Percentiles rank a stretch among this genome's conserved stretches.
Conservation (phyloP, 352 stramenopile species). For the Phytopythium mirpurense region DNA sequence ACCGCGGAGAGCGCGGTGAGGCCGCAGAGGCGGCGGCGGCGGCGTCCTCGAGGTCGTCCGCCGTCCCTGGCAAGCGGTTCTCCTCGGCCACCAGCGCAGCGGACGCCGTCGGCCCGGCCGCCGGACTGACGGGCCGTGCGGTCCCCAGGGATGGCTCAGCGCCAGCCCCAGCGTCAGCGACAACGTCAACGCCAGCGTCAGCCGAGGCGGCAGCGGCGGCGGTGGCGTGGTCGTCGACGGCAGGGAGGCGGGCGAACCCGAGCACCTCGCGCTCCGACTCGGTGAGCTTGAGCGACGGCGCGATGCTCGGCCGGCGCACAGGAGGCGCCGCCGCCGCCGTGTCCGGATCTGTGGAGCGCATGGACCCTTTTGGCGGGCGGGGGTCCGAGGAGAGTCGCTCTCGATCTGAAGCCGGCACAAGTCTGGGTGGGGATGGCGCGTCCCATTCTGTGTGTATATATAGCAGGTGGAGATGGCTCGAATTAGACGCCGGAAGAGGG, state of each 20-base stretch:
- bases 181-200: no score
- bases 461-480: no score
- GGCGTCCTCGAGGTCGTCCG: background rate
- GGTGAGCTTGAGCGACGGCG: conserved; percentile 6
- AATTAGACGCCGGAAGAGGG: no score
- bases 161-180: background rate
- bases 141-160: background rate
- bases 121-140: background rate
- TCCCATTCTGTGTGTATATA: no score
- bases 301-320: conserved; percentile 2
- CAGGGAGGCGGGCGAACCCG: background rate
- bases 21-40: no score
- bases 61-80: background rate
- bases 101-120: background rate
- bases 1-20: no score
- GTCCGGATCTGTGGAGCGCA: background rate
- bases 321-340: background rate
- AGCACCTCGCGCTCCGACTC: conserved; percentile 2
- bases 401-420: no score
- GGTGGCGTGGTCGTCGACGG: background rate
- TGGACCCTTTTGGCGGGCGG: no score
- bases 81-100: background rate
- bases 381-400: no score
- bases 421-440: no score
- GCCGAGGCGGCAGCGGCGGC: background rate